Evolutionary conservation across 129 eudicot genomes (phyloP), one percentile per base, ranked within the genome.

Genomic region (Flaveria robusta): DNA sequence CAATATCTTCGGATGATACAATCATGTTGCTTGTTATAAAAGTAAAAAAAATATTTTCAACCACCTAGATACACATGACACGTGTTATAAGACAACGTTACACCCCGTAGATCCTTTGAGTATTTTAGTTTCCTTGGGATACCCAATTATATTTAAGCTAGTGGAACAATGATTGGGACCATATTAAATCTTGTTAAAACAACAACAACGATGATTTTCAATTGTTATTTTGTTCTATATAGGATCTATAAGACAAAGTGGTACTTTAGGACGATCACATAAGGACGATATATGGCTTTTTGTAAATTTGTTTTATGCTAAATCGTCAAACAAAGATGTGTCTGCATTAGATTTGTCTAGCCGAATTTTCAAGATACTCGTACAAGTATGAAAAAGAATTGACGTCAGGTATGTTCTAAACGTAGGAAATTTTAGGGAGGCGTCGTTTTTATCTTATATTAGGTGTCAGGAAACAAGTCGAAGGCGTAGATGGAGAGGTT

Each of bases 141-240:
- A 72, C 20, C 64, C 77, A 79, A 79, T 71, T 56, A 71, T 71
- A 63, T 39, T 52, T 52, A 79, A 77, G 81, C 54, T 41, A 51
- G 68, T 54, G 11, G 55, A 68, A 68, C 75, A 77, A 68, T 39
- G 69, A 68, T 52, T 41, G 27, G 47, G 66, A 66, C 74, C 39
- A 46, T 46, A 15, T 22, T 5, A 68, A 77, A 77, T 56, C 62
- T 68, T 22, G 68, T 46, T 56, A 42, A 66, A 63, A 45, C 74
- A 66, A 71, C 77, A 47, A 37, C 22, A 59, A 63, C 78, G 73
- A 79, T 49, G 78, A 65, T 79, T 79, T 18, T 72, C 41, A 66
- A 79, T 73, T 43, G 9, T 5, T 31, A 7, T 72, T 43, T 79
- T 72, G 74, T 72, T 74, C 11, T 54, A 20, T 62, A 1, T 34